A percentile compares a stretch with the other conserved stretches of the same genome.
Evolutionary conservation across 192 early-diverging fungal genomes (phyloP).

Genomic region (Coemansia sp.): DNA sequence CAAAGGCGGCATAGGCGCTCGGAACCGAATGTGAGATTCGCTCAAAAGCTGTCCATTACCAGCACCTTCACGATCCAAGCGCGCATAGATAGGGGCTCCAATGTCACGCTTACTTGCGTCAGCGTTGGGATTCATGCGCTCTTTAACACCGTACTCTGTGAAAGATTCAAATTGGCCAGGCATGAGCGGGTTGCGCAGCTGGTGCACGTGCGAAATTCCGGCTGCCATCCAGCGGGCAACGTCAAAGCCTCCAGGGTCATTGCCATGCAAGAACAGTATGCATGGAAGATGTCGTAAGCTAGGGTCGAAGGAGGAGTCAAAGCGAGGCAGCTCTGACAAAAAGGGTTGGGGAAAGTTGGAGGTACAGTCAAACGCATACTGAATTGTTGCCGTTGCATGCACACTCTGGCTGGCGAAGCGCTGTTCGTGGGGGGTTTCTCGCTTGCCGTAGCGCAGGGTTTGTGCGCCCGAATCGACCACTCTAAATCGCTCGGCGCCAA

Average conservation of each 20-base stretch:
- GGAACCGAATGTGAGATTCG: conserved; percentile 12
- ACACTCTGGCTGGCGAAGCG: conserved; percentile 13
- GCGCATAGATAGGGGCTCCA: not conserved
- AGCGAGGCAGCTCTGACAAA: conserved; percentile 42
- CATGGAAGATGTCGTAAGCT: conserved; percentile 50
- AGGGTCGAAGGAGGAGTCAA: conserved; percentile 54
- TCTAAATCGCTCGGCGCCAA: conserved; percentile 40
- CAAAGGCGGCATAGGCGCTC: conserved; percentile 30
- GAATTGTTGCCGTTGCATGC: conserved; percentile 40
- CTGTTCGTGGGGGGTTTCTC: conserved; percentile 11
- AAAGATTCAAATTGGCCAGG: conserved; percentile 44
- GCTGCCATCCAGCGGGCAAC: conserved; percentile 55
- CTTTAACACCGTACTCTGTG: conserved; percentile 42
- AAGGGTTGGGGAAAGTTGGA: conserved; percentile 49
- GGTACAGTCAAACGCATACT: conserved; percentile 54
- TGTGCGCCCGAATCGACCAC: conserved; percentile 24
- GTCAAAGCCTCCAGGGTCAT: conserved; percentile 53
- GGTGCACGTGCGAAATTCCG: conserved; percentile 44
- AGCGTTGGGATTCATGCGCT: not conserved
- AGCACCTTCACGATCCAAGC: not conserved
- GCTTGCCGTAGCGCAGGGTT: not conserved
- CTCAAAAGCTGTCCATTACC: not conserved
- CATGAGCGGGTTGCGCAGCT: conserved; percentile 49
- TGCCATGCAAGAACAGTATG: conserved; percentile 46
- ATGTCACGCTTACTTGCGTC: not conserved